Evolutionary conservation across 768 basidiomycete genomes (phyloP), one percentile per base, ranked within the genome.

Genomic region (Rhizopogon sp.): DNA sequence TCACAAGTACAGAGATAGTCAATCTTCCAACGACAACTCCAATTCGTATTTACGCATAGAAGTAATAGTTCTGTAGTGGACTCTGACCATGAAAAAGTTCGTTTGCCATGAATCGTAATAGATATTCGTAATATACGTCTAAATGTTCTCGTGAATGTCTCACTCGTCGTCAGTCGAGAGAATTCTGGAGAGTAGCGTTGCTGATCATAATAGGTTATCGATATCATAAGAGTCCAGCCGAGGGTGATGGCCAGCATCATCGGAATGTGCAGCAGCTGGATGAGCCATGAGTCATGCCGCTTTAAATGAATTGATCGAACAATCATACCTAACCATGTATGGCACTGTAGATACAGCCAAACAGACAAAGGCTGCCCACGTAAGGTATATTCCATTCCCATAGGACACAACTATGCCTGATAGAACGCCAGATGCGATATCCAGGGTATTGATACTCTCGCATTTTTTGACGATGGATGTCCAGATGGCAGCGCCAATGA

Each of bases 231-330:
- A 37, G 22, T 49, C 20, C 33, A 35, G 6, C 14, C 33, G 35
- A 14, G 14, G n/a, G 25, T 9, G 59, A 66, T 70, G 66, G 14
- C 64, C 56, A 58, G 63, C 70, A 72, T 61, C 56, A 53, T 72
- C 88, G 83, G 72, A 77, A 91, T 52, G 90, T 91, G 71, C 87
- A 90, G 63, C 88, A 91, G 60, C 89, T 91, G 58, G n/a, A 29
- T 40, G 28, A 59, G 5, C 17, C n/a, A 31, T 47, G 39, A 20
- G 10, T 35, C 3, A 25, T 54, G 28, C 55, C 50, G 41, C 43
- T n/a, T n/a, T 3, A 13, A 10, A 14, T 2, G 9, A 17, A 25
- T 20, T 7, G 10, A n/a, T n/a, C 10, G 51, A 20, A 41, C n/a
- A 29, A 6, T 66, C 83, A 43, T 58, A 89, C 89, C 83, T 90